Evolutionary conservation across 106 monocot species (phyloP), one percentile per base, ranked within the genome.

Genomic region (Dendrobium nobile): DNA sequence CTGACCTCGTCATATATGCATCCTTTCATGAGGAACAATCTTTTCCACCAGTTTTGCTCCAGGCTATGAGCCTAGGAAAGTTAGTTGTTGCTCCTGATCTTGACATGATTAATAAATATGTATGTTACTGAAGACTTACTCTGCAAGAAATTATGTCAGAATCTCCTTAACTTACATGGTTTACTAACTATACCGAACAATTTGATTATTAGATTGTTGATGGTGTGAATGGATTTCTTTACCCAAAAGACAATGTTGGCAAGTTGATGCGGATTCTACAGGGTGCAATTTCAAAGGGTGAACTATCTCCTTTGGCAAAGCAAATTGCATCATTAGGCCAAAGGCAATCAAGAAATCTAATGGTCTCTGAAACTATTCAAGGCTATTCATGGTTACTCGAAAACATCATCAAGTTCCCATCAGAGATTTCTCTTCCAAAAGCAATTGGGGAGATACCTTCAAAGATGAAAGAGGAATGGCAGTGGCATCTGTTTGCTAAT

Each of bases 11-110:
- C 28, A 87, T 99, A 81, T 99, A 99, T 86, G 91, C 89, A 74
- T 95, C 98, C 47, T 95, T 95, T 90, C 91, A 95, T 64, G 93
- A 99, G 72, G 98, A 93, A 82, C 98, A 89, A 42, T 87, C 91
- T 18, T 99, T 99, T 82, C 98, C 98, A 40, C 56, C 88, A 72
- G 74, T 88, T 78, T 82, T 99, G 78, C 40, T 84, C 26, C 88
- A 88, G 84, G 92, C 95, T 33, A 95, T 99, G 98, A 86, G 83
- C 83, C 88, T 99, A 47, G 93, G 90, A 40, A 99, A 93, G 79
- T 79, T 88, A 80, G 77, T 93, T 70, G 73, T 99, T 82, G 98
- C 98, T 87, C 95, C 98, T 43, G 87, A 99, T 78, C 93, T 99
- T 61, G 64, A 27, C 72, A 89, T 91, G 77, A 93, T 99, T 77